Conservation (phyloP, 345 rosid genomes). For the Microthlaspi erraticum region DNA sequence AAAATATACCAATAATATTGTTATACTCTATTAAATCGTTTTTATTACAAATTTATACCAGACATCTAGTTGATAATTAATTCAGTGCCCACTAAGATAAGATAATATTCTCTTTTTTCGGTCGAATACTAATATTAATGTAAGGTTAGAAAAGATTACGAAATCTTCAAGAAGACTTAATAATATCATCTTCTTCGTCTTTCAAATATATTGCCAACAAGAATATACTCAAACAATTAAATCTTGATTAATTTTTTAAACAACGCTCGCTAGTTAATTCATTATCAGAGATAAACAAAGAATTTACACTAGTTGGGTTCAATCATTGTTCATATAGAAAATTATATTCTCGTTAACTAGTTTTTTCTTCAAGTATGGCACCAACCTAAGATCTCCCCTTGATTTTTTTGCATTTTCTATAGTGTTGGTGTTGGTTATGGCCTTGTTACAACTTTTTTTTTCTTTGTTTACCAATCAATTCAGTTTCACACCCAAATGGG, state of each 20-base stretch:
- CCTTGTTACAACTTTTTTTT: not conserved
- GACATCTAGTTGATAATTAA: constrained; percentile 13
- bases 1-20: not conserved
- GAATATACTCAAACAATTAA: constrained; percentile 15
- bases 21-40: no score
- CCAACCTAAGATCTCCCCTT: constrained; percentile 31
- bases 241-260: constrained; percentile 1
- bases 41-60: no score
- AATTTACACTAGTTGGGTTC: constrained; percentile 10
- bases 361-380: constrained; percentile 8
- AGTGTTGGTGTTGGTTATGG: constrained; percentile 23
- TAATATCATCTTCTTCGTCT: not conserved
- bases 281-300: constrained; percentile 14
- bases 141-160: constrained; percentile 30
- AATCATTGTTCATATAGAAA: constrained; percentile 14
- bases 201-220: constrained; percentile 19
- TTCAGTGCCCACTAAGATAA: not conserved
- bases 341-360: not conserved
- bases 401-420: constrained; percentile 6
- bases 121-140: not conserved
- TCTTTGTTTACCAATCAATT: constrained; percentile 1
- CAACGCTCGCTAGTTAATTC: not conserved
- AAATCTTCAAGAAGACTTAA: constrained; percentile 31
- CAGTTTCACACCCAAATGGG: not conserved
- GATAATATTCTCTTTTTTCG: constrained; percentile 13